Conservation (phyloP, 176 grass and related monocot species). For the Aechmea fasciata region DNA sequence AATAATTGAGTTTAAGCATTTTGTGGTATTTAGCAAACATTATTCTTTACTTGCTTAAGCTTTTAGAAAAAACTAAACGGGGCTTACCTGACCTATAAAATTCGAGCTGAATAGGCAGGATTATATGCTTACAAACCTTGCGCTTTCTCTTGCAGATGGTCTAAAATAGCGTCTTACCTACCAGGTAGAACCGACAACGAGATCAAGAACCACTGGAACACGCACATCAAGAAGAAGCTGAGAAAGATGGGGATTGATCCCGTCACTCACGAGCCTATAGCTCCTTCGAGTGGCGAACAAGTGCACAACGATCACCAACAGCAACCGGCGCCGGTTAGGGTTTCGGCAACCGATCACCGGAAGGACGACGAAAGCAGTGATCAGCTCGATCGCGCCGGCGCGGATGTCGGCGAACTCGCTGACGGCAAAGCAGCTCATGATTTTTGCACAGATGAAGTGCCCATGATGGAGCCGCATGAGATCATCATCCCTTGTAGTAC, state of each 20-base stretch:
- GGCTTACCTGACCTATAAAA: too few species aligned
- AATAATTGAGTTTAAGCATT: too few species aligned
- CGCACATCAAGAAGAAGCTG: slow-evolving; percentile 32
- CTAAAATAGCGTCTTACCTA: slow-evolving; percentile 24
- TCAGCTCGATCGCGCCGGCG: background rate
- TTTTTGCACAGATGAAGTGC: slow-evolving; percentile 17
- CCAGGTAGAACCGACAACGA: slow-evolving; percentile 28
- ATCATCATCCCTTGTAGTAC: background rate
- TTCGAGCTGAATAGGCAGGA: too few species aligned
- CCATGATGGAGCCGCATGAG: slow-evolving; percentile 10
- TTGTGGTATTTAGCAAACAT: too few species aligned
- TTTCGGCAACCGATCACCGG: background rate
- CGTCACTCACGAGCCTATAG: slow-evolving; percentile 8
- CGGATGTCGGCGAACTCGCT: background rate
- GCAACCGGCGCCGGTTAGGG: background rate
- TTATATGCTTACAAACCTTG: background rate
- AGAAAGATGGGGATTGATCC: slow-evolving; percentile 26
- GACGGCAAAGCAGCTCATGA: background rate
- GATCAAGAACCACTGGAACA: slow-evolving; percentile 32
- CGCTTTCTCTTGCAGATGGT: slow-evolving; percentile 11
- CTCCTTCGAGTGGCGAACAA: background rate
- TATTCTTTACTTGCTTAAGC: too few species aligned
- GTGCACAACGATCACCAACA: background rate
- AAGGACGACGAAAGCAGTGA: background rate
- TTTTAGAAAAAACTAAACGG: too few species aligned